Conservation (phyloP, 1,139 yeast genomes). For the Geotrichum fermentans region DNA sequence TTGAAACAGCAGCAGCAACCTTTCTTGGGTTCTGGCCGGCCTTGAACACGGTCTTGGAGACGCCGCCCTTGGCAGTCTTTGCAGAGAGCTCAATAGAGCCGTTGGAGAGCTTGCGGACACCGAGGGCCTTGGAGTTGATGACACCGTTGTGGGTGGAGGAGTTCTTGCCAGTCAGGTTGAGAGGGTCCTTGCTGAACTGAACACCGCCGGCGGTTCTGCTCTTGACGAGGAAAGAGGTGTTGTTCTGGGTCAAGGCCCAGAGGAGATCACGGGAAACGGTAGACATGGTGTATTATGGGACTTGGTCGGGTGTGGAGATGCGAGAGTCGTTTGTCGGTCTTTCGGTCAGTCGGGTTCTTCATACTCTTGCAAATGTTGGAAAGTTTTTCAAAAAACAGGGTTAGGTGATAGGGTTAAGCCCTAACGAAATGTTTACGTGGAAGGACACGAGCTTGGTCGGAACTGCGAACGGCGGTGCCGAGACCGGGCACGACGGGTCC, state of each 20-base stretch:
- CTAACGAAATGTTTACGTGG: too few species aligned
- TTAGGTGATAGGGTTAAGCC: too few species aligned
- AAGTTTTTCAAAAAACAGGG: too few species aligned
- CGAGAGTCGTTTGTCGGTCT: slow-evolving; percentile 43
- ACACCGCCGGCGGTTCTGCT: slow-evolving; percentile 40
- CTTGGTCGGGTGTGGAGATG: slow-evolving; percentile 44
- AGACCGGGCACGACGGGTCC: too few species aligned
- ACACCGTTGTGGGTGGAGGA: slow-evolving; percentile 45
- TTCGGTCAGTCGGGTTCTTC: too few species aligned
- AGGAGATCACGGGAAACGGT: slow-evolving; percentile 46
- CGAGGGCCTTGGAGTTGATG: slow-evolving; percentile 47
- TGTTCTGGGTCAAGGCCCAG: slow-evolving; percentile 48
- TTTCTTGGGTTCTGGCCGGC: slow-evolving; percentile 42
- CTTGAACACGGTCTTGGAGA: slow-evolving; percentile 40
- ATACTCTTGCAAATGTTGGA: too few species aligned
- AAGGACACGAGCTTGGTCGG: too few species aligned
- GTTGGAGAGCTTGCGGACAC: slow-evolving; percentile 36
- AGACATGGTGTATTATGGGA: slow-evolving; percentile 40
- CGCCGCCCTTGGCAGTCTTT: slow-evolving; percentile 40
- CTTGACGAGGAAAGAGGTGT: slow-evolving; percentile 47
- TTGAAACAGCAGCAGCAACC: slow-evolving; percentile 44
- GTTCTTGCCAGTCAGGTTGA: slow-evolving; percentile 46
- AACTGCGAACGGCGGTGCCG: too few species aligned
- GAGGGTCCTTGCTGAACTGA: slow-evolving; percentile 47
- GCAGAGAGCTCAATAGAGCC: slow-evolving; percentile 43